phyloP scores from a whole-genome alignment of 805 yeast genomes.

The Kazachstania kunashirensis region DNA sequence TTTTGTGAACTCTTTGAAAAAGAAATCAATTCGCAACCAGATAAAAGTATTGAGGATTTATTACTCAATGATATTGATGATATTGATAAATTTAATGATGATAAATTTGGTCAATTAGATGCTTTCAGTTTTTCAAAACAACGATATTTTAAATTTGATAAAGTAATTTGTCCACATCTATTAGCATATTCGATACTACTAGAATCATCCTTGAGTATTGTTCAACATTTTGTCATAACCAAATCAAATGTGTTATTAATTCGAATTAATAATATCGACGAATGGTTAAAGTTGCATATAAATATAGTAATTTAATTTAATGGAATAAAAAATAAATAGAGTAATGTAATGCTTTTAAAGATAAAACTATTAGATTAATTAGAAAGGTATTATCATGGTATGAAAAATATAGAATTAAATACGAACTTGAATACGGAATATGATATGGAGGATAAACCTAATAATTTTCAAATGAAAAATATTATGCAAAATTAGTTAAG shows the following conservation, averaged over 20 bases:
- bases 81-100: constrained; percentile 16
- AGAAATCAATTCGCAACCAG: constrained; percentile 3
- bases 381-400: too few relatives aligned
- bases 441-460: too few relatives aligned
- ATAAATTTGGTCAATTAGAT: constrained; percentile 23
- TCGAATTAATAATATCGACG: constrained; percentile 23
- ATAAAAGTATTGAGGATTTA: constrained; percentile 1
- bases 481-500: too few relatives aligned
- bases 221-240: constrained; percentile 17
- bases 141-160: constrained; percentile 17
- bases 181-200: constrained; percentile 25
- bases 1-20: constrained; percentile 16
- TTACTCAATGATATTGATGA: constrained; percentile 15
- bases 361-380: too few relatives aligned
- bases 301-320: constrained; percentile 19
- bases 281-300: constrained; percentile 30
- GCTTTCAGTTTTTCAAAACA: constrained; percentile 21
- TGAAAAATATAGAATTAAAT: too few relatives aligned
- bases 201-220: constrained; percentile 12
- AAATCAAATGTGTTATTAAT: constrained; percentile 19
- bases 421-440: too few relatives aligned
- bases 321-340: too few relatives aligned
- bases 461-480: too few relatives aligned
- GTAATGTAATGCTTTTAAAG: too few relatives aligned
- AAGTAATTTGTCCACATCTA: constrained; percentile 27